Evolutionary conservation across 495 filamentous ascomycete genomes (phyloP), one percentile per base, ranked within the genome.

Genomic region (Aspergillus cavernicola): DNA sequence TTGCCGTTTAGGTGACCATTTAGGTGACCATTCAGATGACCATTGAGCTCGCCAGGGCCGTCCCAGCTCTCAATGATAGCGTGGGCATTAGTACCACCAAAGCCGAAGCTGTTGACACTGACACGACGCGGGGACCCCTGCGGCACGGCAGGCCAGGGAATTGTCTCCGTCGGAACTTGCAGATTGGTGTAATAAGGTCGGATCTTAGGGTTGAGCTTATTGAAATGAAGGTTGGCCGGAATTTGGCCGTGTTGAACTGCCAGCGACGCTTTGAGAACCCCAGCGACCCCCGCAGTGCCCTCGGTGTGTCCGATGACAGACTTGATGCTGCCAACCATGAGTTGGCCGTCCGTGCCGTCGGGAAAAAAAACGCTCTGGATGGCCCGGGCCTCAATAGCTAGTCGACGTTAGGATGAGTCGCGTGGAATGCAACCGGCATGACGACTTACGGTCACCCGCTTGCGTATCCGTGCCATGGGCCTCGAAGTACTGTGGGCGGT

Each of bases 381-480:
- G 0, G 68, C 70, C 46, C 58, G 56, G 0, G 73, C 72, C 41
- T 76, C 72, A 12, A 62, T 58, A 1, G 74, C 24, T 28, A 28
- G 24, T 9, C 4, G 4, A 4, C 24, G 24, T 28, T 9, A 28
- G 24, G 4, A 28, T 28, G 9, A 9, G 24, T 9, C 24, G 24
- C 9, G n/a, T n/a, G n/a, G n/a, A n/a, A n/a, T 28, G 24, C 24
- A 28, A 4, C 4, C 24, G 9, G 24, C 4, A 9, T 28, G 9
- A 4, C 9, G 4, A 28, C 24, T 28, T 28, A 28, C 24, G 75
- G 41, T 78, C 74, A 16, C 75, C 73, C 2, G 66, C 63, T 0
- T 53, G 59, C 0, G 73, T 77, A 12, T 73, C 74, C 50, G 69
- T 74, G 9, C 71, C 71, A 49, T 74, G 71, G 0, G 66, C 65